Percentiles rank a stretch among this genome's conserved stretches.
Evolutionary conservation across 306 rosid genomes (phyloP).

Genomic region (Spatholobus suberectus): DNA sequence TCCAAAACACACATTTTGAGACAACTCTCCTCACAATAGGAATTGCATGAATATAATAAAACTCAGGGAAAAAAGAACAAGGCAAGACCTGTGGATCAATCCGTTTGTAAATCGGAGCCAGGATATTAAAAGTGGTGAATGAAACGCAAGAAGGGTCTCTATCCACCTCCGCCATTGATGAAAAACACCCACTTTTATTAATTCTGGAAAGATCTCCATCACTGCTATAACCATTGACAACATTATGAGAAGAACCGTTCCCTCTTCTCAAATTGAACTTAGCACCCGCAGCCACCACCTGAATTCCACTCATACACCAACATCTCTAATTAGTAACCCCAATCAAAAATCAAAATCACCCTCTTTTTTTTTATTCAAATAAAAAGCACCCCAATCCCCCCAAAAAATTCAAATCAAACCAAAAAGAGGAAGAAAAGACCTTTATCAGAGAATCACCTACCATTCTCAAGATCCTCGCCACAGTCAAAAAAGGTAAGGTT

Average conservation of each 20-base stretch:
- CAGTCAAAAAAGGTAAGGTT: constrained; percentile 3
- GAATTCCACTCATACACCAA: constrained; percentile 38
- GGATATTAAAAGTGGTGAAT: constrained; percentile 86
- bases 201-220: constrained; percentile 51
- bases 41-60: neutral
- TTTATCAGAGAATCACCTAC: constrained; percentile 30
- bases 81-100: constrained; percentile 85
- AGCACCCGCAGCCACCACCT: constrained; percentile 61
- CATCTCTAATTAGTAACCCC: constrained; percentile 7
- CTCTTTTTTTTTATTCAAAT: neutral
- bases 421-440: neutral
- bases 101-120: constrained; percentile 88
- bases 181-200: constrained; percentile 35
- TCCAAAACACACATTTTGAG: constrained; percentile 17
- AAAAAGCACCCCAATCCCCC: neutral
- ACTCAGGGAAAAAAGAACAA: neutral
- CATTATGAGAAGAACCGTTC: constrained; percentile 42
- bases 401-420: neutral
- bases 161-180: constrained; percentile 49
- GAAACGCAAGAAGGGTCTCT: constrained; percentile 57
- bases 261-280: constrained; percentile 54
- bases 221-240: constrained; percentile 17
- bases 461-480: constrained; percentile 60
- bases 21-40: constrained; percentile 6
- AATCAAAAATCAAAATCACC: constrained; percentile 1